Base-by-base conservation (phyloP, 2,329 filamentous ascomycete genomes). In the Ophiostoma sp. region DNA sequence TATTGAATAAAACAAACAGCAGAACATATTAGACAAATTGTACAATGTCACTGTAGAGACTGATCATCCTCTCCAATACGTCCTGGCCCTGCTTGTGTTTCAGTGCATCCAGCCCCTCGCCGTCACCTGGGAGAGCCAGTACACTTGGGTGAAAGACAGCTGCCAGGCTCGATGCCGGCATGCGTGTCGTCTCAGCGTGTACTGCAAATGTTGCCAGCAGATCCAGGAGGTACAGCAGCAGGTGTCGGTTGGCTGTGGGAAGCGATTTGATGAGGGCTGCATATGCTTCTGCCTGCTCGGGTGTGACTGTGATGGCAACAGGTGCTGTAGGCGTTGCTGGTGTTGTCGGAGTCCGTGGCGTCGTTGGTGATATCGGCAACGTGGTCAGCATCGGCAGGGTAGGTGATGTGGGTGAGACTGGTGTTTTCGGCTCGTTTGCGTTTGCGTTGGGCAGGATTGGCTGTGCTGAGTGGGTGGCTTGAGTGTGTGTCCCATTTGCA, bases 11-110 rank as follows among this genome's bases (percentile, higher is more conserved):
- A 57, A 33, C 15, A 52, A 20, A 6, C 11, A 33, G 10, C 23
- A 6, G 27, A 10, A 35, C 3, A 33, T 1, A 33, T 33, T 20
- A 62, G 15, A 33, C 11, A 1, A 33, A 13, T 33, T 62, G 57
- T 62, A 33, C 27, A 15, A 62, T 62, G 10, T 62, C 57, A 7
- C 57, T 33, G 15, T 62, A 62, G 4, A 62, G 57, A 33, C 27
- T 62, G 36, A 67, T 67, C 23, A 67, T 17, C 15, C 36, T 23
- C 39, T 67, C 65, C n/a, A 67, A 13, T 20, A 67, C 65, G n/a
- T 67, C 65, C 17, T 67, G 65, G n/a, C 65, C 39, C n/a, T 67
- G 65, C 23, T 67, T 67, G 23, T 67, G 65, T 15, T 67, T 67
- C 20, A 31, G 4, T 6, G 41, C 41, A 27, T 67, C 65, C 36